phyloP scores from a whole-genome alignment of 73 alveolate species.

The Paramecium sexaurelia region DNA sequence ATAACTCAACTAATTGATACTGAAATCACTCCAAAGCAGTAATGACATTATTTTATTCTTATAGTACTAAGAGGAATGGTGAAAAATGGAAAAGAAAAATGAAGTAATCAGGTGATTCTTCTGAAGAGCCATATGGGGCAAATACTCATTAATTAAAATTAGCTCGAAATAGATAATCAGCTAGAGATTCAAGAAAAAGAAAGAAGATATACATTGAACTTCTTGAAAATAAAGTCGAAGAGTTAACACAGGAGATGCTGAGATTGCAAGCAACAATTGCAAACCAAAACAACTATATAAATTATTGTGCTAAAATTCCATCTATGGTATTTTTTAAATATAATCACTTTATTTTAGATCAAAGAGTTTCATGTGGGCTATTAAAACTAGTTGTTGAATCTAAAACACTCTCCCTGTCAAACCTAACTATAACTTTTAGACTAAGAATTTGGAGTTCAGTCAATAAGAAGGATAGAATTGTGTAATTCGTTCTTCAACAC shows the following conservation, averaged over 20 bases:
- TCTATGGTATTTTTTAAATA: conserved; percentile 3
- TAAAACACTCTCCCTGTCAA: neutral
- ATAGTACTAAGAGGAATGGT: neutral
- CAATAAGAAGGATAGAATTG: conserved; percentile 44
- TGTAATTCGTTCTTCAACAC: conserved; percentile 53
- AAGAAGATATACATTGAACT: conserved; percentile 69
- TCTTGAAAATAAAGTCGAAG: conserved; percentile 66
- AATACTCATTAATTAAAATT: conserved; percentile 36
- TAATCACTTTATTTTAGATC: neutral
- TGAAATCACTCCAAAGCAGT: conserved; percentile 54
- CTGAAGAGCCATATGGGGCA: conserved; percentile 20
- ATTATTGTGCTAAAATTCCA: conserved; percentile 47
- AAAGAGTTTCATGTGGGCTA: conserved; percentile 36
- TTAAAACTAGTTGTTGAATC: neutral
- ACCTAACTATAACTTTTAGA: neutral
- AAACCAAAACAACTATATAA: neutral
- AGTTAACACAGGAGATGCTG: conserved; percentile 26
- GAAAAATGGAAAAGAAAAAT: conserved; percentile 29
- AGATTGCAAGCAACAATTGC: conserved; percentile 19
- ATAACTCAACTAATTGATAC: conserved; percentile 42
- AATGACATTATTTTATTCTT: neutral
- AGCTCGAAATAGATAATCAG: conserved; percentile 70
- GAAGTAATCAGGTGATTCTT: neutral
- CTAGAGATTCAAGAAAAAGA: conserved; percentile 69
- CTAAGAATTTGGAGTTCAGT: conserved; percentile 9